Evolutionary conservation across 164 flowering plant species (phyloP).

Genomic region (Annona squamosa): DNA sequence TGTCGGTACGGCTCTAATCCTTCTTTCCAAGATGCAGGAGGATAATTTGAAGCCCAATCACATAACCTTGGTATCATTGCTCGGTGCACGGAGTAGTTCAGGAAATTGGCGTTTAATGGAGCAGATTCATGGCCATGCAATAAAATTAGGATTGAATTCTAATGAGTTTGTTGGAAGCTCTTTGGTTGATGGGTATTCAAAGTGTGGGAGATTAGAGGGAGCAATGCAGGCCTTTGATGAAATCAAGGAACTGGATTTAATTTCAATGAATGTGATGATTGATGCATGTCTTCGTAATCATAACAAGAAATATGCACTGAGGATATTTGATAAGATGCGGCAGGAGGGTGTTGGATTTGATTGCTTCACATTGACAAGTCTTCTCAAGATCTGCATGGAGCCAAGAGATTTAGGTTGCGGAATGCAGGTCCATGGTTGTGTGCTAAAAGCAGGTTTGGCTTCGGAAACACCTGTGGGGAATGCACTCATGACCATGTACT

Average conservation of each 20-base stretch:
- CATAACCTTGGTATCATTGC: constrained; percentile 15
- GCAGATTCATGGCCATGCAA: constrained; percentile 18
- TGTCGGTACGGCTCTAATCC: background rate
- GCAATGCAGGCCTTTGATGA: constrained; percentile 21
- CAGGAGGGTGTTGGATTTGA: constrained; percentile 14
- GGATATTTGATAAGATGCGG: constrained; percentile 18
- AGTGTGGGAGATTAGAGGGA: constrained; percentile 19
- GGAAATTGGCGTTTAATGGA: background rate
- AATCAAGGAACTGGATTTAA: constrained; percentile 20
- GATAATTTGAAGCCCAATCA: constrained; percentile 17
- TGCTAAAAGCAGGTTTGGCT: constrained; percentile 17
- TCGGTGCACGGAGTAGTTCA: constrained; percentile 8
- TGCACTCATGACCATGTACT: constrained; percentile 26
- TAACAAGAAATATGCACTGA: constrained; percentile 15
- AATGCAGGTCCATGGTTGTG: constrained; percentile 23
- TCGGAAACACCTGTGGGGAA: constrained; percentile 23
- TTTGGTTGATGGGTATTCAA: constrained; percentile 21
- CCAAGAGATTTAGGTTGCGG: constrained; percentile 18
- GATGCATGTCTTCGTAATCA: constrained; percentile 21
- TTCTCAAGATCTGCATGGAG: constrained; percentile 19
- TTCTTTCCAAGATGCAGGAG: constrained; percentile 15
- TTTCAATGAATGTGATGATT: constrained; percentile 27
- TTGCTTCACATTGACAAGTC: constrained; percentile 27
- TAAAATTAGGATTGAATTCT: constrained; percentile 16
- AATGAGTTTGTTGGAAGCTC: constrained; percentile 25